Evolutionary conservation across 23 red algal genomes (phyloP).

Genomic region (Gracilaria vermiculophylla): DNA sequence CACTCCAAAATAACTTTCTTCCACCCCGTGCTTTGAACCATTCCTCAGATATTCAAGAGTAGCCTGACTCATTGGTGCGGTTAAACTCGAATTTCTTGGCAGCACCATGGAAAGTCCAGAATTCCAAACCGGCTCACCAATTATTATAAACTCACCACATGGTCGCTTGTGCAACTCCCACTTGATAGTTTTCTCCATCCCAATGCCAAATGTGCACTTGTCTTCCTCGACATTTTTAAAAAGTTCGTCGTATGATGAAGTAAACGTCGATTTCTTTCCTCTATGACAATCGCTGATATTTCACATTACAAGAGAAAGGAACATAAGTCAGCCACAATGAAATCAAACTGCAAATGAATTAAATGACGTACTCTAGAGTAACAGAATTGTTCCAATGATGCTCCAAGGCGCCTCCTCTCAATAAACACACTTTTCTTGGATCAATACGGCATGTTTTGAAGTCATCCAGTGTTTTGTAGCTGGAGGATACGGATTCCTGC

Average conservation of each 20-base stretch:
- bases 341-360: too few relatives aligned
- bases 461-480: background rate
- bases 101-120: background rate
- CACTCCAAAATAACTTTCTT: background rate
- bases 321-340: too few relatives aligned
- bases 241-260: background rate
- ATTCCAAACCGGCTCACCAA: background rate
- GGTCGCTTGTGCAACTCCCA: background rate
- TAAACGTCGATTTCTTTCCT: background rate
- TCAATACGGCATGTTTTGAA: slow-evolving; percentile 12
- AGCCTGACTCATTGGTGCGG: background rate
- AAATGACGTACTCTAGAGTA: background rate
- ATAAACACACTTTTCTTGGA: slow-evolving; percentile 9
- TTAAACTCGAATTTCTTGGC: background rate
- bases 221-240: background rate
- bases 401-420: slow-evolving; percentile 33
- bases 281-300: background rate
- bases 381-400: slow-evolving; percentile 10
- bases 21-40: background rate
- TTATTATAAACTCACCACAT: background rate
- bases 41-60: background rate
- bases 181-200: background rate
- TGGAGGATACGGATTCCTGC: slow-evolving; percentile 1
- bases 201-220: background rate
- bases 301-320: background rate